A percentile compares a stretch with the other conserved stretches of the same genome.
These are phyloP conservation scores for Huntiella abstrusa DNA, from an alignment of 2,329 filamentous ascomycete species.

Conservation along the genomic window DNA sequence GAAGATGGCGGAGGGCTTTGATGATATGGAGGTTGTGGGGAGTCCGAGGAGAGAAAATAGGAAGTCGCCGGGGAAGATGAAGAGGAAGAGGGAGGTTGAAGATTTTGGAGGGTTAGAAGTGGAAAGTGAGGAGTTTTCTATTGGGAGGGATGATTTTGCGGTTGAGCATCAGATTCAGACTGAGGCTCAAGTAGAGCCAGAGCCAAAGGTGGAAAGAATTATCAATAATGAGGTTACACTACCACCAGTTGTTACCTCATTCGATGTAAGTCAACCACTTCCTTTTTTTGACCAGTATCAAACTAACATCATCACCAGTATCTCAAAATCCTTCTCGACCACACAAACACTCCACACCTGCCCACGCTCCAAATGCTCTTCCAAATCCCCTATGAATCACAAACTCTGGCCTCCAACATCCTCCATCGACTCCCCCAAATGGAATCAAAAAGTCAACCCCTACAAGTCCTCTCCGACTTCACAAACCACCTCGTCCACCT, in stretches of 20 bases:
- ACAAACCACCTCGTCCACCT: slow-evolving; percentile 43
- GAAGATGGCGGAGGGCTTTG: slow-evolving; percentile 56
- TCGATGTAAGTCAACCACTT: slow-evolving; percentile 3
- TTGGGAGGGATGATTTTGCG: not conserved
- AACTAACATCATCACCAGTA: slow-evolving; percentile 19
- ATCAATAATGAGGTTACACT: not conserved
- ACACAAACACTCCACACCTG: slow-evolving; percentile 33
- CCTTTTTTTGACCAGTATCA: not conserved
- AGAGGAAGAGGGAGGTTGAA: slow-evolving; percentile 46
- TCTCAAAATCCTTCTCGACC: slow-evolving; percentile 44
- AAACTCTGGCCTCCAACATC: slow-evolving; percentile 45
- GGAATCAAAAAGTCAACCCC: slow-evolving; percentile 28
- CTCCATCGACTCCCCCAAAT: slow-evolving; percentile 46
- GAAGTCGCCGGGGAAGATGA: slow-evolving; percentile 39
- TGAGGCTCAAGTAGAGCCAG: not conserved
- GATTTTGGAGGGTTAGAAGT: slow-evolving; percentile 43
- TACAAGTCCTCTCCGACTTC: slow-evolving; percentile 43
- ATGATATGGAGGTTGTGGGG: slow-evolving; percentile 39
- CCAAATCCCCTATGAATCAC: slow-evolving; percentile 24
- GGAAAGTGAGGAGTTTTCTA: slow-evolving; percentile 20
- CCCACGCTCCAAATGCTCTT: slow-evolving; percentile 49
- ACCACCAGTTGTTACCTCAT: slow-evolving; percentile 1
- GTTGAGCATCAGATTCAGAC: not conserved
- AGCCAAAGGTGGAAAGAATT: not conserved
- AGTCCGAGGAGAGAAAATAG: slow-evolving; percentile 22